Percentiles rank a stretch among this genome's conserved stretches.
These are phyloP conservation scores for Tulasnella sp. DNA, from an alignment of 768 basidiomycete species.

Conservation along the genomic window DNA sequence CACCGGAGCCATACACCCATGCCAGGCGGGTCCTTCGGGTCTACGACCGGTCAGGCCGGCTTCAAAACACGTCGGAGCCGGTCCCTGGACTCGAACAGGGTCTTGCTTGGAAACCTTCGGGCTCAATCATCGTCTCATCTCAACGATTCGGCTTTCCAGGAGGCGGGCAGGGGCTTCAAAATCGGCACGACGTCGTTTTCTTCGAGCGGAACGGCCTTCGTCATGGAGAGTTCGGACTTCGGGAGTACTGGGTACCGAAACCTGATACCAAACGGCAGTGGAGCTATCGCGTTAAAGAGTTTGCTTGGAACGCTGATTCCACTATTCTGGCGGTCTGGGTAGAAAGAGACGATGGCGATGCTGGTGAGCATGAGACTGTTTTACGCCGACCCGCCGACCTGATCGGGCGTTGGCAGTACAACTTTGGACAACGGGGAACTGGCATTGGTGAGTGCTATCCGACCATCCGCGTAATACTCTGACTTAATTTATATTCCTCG, in stretches of 20 bases:
- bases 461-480: background rate
- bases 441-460: conserved; percentile 66
- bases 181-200: conserved; percentile 81
- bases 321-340: conserved; percentile 83
- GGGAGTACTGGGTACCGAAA: conserved; percentile 38
- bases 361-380: conserved; percentile 50
- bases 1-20: conserved; percentile 35
- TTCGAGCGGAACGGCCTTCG: conserved; percentile 93
- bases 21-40: conserved; percentile 62
- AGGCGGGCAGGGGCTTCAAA: conserved; percentile 61
- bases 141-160: conserved; percentile 80
- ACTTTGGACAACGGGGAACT: conserved; percentile 91
- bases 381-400: background rate
- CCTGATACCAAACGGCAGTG: conserved; percentile 44
- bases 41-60: conserved; percentile 60
- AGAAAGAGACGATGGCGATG: conserved; percentile 61
- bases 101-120: conserved; percentile 82
- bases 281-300: conserved; percentile 69
- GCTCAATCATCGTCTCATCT: conserved; percentile 75
- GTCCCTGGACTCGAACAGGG: conserved; percentile 77
- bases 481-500: background rate
- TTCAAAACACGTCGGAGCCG: conserved; percentile 82
- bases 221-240: conserved; percentile 80
- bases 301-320: conserved; percentile 87
- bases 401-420: conserved; percentile 57